A percentile compares a stretch with the other conserved stretches of the same genome.
Conservation (phyloP, 2,329 filamentous ascomycete genomes). For the Zymoseptoria crescenta region DNA sequence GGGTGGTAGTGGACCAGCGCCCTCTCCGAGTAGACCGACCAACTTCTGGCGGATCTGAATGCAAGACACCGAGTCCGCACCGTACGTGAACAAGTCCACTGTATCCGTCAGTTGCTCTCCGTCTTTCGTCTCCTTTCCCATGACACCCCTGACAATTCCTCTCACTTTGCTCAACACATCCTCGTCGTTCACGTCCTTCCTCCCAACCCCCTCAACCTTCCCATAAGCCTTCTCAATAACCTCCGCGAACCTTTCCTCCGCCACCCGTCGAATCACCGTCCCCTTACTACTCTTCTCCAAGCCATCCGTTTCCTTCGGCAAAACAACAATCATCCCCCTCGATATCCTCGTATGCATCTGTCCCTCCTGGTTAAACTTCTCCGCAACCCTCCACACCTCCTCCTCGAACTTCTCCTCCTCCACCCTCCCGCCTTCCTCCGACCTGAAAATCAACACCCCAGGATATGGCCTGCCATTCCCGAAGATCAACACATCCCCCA, state of each 20-base stretch:
- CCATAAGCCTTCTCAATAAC: slow-evolving; percentile 44
- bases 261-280: slow-evolving; percentile 46
- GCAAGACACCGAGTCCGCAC: slow-evolving; percentile 53
- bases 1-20: slow-evolving; percentile 39
- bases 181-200: slow-evolving; percentile 25
- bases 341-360: slow-evolving; percentile 47
- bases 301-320: slow-evolving; percentile 30
- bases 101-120: slow-evolving; percentile 3
- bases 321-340: slow-evolving; percentile 43
- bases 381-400: slow-evolving; percentile 37
- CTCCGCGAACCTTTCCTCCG: slow-evolving; percentile 43
- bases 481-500: slow-evolving; percentile 54
- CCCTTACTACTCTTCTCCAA: slow-evolving; percentile 58
- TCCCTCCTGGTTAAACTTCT: slow-evolving; percentile 42
- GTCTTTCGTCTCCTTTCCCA: neutral
- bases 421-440: slow-evolving; percentile 19
- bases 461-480: slow-evolving; percentile 50
- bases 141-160: slow-evolving; percentile 20
- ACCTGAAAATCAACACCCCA: slow-evolving; percentile 49
- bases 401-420: slow-evolving; percentile 35
- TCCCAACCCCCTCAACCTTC: slow-evolving; percentile 14
- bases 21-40: slow-evolving; percentile 29
- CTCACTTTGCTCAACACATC: slow-evolving; percentile 29
- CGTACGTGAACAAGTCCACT: slow-evolving; percentile 49
- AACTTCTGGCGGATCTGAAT: slow-evolving; percentile 44